Conservation (phyloP, 164 flowering plant genomes). For the Amborella trichopoda region DNA sequence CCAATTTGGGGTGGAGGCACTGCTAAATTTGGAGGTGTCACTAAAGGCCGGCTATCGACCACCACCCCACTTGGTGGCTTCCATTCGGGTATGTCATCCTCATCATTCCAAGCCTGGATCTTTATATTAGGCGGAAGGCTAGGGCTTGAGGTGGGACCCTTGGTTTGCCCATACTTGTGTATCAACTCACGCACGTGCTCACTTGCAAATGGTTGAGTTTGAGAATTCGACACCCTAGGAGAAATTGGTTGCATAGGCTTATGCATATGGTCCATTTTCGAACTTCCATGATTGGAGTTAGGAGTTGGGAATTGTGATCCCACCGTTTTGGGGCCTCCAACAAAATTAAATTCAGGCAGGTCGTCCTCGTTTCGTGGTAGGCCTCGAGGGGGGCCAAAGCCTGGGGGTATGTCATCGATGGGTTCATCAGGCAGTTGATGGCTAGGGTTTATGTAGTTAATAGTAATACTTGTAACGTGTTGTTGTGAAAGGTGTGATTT, state of each 20-base stretch:
- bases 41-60: constrained; percentile 7
- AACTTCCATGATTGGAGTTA: constrained; percentile 6
- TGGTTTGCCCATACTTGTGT: constrained; percentile 59
- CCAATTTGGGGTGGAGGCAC: not conserved
- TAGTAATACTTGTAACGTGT: not conserved
- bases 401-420: constrained; percentile 89
- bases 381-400: constrained; percentile 61
- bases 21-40: constrained; percentile 12
- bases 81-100: constrained; percentile 97
- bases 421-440: constrained; percentile 28
- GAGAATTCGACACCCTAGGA: not conserved
- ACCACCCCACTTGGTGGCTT: constrained; percentile 31
- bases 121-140: constrained; percentile 12
- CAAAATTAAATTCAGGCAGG: constrained; percentile 83
- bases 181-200: constrained; percentile 71
- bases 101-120: constrained; percentile 59
- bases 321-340: constrained; percentile 19
- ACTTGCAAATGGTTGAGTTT: constrained; percentile 24
- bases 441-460: not conserved
- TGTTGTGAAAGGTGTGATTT: not conserved
- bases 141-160: not conserved
- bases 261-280: not conserved
- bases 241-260: not conserved
- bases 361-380: constrained; percentile 65
- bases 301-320: constrained; percentile 4